Base-by-base conservation (phyloP, 2,329 filamentous ascomycete genomes). In the Hypoxylon rubiginosum region DNA sequence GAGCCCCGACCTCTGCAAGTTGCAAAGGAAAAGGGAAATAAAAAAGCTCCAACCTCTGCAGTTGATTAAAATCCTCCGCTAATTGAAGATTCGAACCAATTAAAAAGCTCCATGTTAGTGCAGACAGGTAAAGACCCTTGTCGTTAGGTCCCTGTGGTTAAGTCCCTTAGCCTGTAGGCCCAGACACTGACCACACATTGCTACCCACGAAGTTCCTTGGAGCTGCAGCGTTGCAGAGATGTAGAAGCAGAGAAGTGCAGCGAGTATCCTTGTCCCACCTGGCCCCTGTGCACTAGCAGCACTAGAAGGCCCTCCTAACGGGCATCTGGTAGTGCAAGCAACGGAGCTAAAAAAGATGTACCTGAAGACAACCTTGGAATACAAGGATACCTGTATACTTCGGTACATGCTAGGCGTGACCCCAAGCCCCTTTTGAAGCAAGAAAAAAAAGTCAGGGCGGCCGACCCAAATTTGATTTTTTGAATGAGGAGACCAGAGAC, bases 401-500 rank as follows among this genome's bases (percentile, higher is more conserved):
- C 13, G 57, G 52, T 50, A 61, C 58, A n/a, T 4, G 36, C 36
- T 17, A 28, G 45, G 32, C 55, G 39, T 39, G 45, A 58, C 58
- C 55, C 56, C 65, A 67, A 67, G 62, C 67, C 67, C 67, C 64
- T 67, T 70, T 70, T 67, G 59, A 67, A 61, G 62, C 61, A 62
- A 62, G 61, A 46, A 34, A 61, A 34, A 64, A 46, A 32, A 61
- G 32, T 28, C 56, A 63, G 46, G 59, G 59, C 19, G 51, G 52
- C 60, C 60, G 62, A 58, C 49, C 66, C 66, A 66, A 67, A 65
- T 63, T 70, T 65, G 64, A 63, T 60, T 70, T 68, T 66, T 66
- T 66, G 59, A 64, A 63, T 61, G 67, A 67, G 64, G 62, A 67
- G 64, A n/a, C n/a, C 59, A 69, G 56, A 69, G 58, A 69, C 59